Base-by-base conservation (phyloP, 2,329 filamentous ascomycete species). In the Mollisia scopiformis region DNA sequence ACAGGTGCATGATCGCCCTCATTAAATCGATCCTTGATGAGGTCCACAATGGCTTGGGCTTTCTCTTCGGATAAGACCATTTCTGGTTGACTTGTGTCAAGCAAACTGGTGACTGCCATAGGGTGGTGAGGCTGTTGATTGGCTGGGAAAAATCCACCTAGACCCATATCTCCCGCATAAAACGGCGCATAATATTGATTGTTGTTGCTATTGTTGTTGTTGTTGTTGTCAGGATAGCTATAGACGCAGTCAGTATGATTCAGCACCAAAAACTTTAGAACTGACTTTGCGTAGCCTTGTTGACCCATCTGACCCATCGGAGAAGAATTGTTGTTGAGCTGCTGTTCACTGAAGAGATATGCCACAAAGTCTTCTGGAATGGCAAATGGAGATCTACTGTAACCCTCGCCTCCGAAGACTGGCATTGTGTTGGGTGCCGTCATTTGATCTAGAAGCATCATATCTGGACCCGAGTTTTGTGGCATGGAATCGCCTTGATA, bases 361-460 rank as follows among this genome's bases (percentile, higher is more conserved):
- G 89, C 88, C 66, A 93, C 88, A 70, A 95, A 95, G 71, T 96
- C 92, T 72, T 96, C 92, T 0, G 91, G 89, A 79, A 96, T 90
- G 8, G 90, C 82, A 72, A 94, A 94, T 0, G 94, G 93, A 2
- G 93, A 96, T 59, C 94, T 91, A 68, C 91, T 93, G 62, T 92
- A 88, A 19, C 86, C 89, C 69, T 96, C 92, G 27, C 85, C 88
- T 16, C 92, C 92, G 75, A 97, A 97, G 27, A 97, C 89, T 0
- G 94, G 92, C 68, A 96, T 91, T 4, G 90, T 87, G 59, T 86
- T 88, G 16, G 82, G 81, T 71, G 83, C 82, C 46, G 83, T 76
- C 82, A 88, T 87, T 62, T 87, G 84, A 66, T 88, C 84, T 19
- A 88, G 71, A 57, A 86, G 75, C 76, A 87, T 82, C 79, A 88